A percentile compares a stretch with the other conserved stretches of the same genome.
These are phyloP conservation scores for Beauveria medogensis DNA, from an alignment of 2,329 filamentous ascomycete genomes.

Conservation along the genomic window DNA sequence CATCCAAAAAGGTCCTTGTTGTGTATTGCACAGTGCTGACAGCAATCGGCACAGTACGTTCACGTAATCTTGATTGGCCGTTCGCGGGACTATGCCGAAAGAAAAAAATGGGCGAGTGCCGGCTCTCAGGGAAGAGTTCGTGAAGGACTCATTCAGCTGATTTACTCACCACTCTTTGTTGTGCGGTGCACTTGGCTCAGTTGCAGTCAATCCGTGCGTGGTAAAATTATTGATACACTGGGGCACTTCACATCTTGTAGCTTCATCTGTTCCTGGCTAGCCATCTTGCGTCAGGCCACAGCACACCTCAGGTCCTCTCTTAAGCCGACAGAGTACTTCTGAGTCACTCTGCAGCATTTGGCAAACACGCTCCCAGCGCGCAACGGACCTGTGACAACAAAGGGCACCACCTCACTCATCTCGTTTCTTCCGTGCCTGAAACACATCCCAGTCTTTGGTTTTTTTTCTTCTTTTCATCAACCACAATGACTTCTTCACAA, in stretches of 20 bases:
- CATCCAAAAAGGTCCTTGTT: no score
- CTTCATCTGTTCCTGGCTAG: background rate
- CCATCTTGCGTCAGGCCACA: background rate
- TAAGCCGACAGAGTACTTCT: no score
- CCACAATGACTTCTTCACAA: background rate
- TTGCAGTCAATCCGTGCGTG: background rate
- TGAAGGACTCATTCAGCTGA: background rate
- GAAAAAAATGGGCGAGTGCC: background rate
- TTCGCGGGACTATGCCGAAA: background rate
- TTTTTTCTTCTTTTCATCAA: no score
- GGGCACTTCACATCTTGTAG: background rate
- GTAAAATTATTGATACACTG: no score
- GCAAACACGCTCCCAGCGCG: no score
- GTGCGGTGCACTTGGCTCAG: background rate
- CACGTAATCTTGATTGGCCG: background rate
- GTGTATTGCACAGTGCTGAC: background rate
- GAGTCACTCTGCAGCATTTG: no score
- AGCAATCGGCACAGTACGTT: background rate
- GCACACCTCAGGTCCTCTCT: no score
- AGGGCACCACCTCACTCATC: no score
- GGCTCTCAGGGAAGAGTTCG: background rate
- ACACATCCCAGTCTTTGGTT: background rate
- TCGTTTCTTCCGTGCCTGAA: background rate
- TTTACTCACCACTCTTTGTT: background rate
- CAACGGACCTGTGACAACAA: no score